phyloP scores from a whole-genome alignment of 345 rosid species.

The Arabidopsis arenosa region DNA sequence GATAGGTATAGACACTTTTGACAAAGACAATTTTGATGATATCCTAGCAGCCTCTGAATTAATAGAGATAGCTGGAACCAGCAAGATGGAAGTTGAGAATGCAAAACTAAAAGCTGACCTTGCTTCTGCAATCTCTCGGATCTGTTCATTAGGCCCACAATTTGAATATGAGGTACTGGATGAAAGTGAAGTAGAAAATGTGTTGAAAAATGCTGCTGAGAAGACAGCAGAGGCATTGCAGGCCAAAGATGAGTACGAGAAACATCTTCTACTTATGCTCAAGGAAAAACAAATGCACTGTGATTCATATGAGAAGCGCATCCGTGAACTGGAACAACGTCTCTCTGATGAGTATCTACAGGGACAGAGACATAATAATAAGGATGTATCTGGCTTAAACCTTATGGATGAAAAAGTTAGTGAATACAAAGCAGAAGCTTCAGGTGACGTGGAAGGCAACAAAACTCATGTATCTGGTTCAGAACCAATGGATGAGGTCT shows the following conservation, averaged over 20 bases:
- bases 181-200: constrained; percentile 61
- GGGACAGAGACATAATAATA: constrained; percentile 64
- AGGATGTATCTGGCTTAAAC: constrained; percentile 54
- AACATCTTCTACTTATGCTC: constrained; percentile 77
- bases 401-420: constrained; percentile 48
- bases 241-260: constrained; percentile 76
- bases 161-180: constrained; percentile 69
- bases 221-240: constrained; percentile 88
- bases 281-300: constrained; percentile 80
- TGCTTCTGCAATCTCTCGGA: constrained; percentile 84
- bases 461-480: constrained; percentile 56
- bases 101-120: constrained; percentile 97
- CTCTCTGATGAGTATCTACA: constrained; percentile 69
- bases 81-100: constrained; percentile 95
- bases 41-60: constrained; percentile 70
- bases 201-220: constrained; percentile 74
- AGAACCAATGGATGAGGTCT: constrained; percentile 97
- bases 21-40: constrained; percentile 57
- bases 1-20: constrained; percentile 48
- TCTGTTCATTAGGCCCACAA: constrained; percentile 73
- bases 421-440: constrained; percentile 54
- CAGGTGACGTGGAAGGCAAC: constrained; percentile 53
- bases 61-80: constrained; percentile 91
- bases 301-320: constrained; percentile 85
- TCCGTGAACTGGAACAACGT: constrained; percentile 90